Evolutionary conservation across 306 rosid species (phyloP).

Genomic region (Phaseolus lunatus): DNA sequence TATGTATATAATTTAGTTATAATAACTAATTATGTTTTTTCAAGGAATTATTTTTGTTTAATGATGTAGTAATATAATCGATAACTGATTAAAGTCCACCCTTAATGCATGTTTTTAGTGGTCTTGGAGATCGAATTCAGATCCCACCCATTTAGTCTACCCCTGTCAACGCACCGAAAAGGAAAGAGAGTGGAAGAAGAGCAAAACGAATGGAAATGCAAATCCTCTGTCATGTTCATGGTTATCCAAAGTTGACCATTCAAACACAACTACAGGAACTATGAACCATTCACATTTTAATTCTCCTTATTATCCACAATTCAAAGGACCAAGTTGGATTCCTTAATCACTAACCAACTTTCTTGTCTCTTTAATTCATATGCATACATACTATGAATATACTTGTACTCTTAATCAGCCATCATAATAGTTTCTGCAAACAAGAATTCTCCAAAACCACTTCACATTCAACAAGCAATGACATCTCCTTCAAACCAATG

Average conservation of each 20-base stretch:
- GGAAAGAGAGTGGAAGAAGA: not conserved
- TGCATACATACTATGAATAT: not conserved
- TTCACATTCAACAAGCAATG: slow-evolving; percentile 33
- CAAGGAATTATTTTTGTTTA: too few relatives aligned
- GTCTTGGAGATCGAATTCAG: not conserved
- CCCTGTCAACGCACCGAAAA: not conserved
- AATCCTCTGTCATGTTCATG: not conserved
- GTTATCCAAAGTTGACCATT: slow-evolving; percentile 21
- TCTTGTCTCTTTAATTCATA: too few relatives aligned
- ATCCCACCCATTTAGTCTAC: not conserved
- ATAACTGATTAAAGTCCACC: too few relatives aligned
- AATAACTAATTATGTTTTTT: too few relatives aligned
- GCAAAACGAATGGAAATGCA: not conserved
- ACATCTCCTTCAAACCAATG: slow-evolving; percentile 58
- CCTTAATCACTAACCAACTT: not conserved
- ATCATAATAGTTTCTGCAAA: not conserved
- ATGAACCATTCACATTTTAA: not conserved
- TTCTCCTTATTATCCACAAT: not conserved
- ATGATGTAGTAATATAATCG: too few relatives aligned
- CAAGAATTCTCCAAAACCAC: slow-evolving; percentile 39
- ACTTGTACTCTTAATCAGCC: not conserved
- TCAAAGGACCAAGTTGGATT: not conserved
- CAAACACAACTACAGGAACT: not conserved
- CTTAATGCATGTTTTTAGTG: not conserved
- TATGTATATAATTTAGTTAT: too few relatives aligned